phyloP scores from a whole-genome alignment of 768 basidiomycete species.

The Cyclocybe aegerita region DNA sequence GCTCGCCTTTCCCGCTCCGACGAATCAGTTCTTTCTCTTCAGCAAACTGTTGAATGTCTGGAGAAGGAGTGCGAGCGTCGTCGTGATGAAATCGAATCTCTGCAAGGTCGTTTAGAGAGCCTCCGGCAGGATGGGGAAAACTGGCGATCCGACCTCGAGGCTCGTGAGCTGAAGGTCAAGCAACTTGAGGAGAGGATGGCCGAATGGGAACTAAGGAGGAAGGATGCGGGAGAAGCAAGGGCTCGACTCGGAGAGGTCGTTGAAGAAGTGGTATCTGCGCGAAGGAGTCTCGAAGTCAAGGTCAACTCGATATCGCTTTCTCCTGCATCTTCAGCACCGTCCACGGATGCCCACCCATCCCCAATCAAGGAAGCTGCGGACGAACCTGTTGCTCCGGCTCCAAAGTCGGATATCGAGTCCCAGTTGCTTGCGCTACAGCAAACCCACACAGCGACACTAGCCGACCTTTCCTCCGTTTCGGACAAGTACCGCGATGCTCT shows the following conservation, averaged over 20 bases:
- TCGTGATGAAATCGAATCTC: constrained; percentile 63
- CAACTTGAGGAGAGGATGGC: constrained; percentile 78
- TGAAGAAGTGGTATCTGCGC: constrained; percentile 68
- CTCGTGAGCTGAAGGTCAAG: constrained; percentile 72
- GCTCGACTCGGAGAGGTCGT: constrained; percentile 66
- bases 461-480: constrained; percentile 76
- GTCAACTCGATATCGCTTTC: constrained; percentile 23
- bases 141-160: constrained; percentile 84
- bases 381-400: constrained; percentile 13
- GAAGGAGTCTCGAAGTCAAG: constrained; percentile 59
- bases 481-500: constrained; percentile 87
- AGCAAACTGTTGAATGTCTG: constrained; percentile 69
- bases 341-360: constrained; percentile 22
- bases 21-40: constrained; percentile 69
- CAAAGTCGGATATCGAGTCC: constrained; percentile 44
- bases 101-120: constrained; percentile 70
- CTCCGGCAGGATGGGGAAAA: constrained; percentile 74
- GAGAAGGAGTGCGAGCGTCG: constrained; percentile 79
- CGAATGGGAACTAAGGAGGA: constrained; percentile 74
- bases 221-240: constrained; percentile 66
- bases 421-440: constrained; percentile 79
- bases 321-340: constrained; percentile 25
- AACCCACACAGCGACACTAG: constrained; percentile 76
- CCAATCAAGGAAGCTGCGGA: constrained; percentile 17
- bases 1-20: constrained; percentile 74